Base-by-base conservation (phyloP, 257 asterid genomes). In the Rauvolfia tetraphylla region DNA sequence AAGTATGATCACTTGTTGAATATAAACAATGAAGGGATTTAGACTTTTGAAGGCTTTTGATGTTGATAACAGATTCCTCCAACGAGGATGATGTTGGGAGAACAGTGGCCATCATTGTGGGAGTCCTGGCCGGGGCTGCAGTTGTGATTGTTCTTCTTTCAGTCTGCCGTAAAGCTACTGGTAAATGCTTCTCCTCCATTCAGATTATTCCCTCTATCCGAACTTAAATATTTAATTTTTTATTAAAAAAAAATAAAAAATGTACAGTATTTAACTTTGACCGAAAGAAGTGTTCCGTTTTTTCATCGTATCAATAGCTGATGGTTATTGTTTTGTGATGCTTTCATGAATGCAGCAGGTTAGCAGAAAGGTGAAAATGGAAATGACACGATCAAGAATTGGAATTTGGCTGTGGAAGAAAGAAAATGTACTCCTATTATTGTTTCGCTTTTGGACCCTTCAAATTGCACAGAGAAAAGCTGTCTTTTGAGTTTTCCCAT, bases 51-150 rank as follows among this genome's bases (percentile, higher is more conserved):
- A 7, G 56, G 38, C 23, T n/a, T 63, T 44, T 75, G 20, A 63
- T 61, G 76, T 54, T 49, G 72, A 77, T 66, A 23, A 38, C 72
- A 92, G 97, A 83, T 80, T 82, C 93, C 13, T 72, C 89, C 27
- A 78, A 78, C 53, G 80, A 85, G 0, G 96, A 90, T 11, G 88
- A 89, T 0, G 92, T 82, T 71, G 98, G 98, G 33, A 87, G 85
- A 82, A 92, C 90, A 44, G 93, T 93, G 4, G 97, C 98, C 67
- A 90, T 93, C 71, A 80, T 89, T 23, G 92, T 93, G 0, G 98
- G 98, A 72, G 85, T 79, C 15, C 77, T 90, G 48, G 96, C 91
- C 0, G 97, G 97, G 0, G 80, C 86, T 14, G 93, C 95, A 2
- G 79, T 93, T 51, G 72, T 93, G 58, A 85, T 93, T 44, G 87